These are phyloP conservation scores for Mimosa pudica DNA, from an alignment of 306 rosid species.

Conservation along the genomic window DNA sequence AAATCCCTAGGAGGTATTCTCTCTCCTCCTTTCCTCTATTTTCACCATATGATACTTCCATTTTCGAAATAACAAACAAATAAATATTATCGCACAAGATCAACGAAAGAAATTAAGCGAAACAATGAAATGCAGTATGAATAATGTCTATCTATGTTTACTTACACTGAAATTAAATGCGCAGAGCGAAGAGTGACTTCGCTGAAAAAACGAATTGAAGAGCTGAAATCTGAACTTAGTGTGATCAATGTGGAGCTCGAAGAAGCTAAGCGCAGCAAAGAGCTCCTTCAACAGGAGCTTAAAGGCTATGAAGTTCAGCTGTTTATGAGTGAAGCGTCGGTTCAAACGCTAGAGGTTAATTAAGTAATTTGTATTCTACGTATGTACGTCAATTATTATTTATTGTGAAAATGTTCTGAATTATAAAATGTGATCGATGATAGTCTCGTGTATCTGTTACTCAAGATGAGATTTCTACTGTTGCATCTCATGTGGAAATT, in stretches of 20 bases:
- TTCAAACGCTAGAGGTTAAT: conserved; percentile 67
- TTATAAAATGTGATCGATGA: conserved; percentile 19
- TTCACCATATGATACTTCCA: background rate
- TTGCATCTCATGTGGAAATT: conserved; percentile 64
- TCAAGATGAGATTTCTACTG: conserved; percentile 55
- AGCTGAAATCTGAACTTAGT: conserved; percentile 54
- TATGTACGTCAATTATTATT: conserved; percentile 21
- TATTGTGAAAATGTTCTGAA: conserved; percentile 17
- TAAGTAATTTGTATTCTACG: conserved; percentile 9
- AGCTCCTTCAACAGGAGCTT: conserved; percentile 71
- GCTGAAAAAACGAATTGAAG: conserved; percentile 67
- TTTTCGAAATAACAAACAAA: background rate
- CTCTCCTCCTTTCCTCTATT: background rate
- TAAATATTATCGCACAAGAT: too few relatives aligned
- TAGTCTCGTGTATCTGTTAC: conserved; percentile 72
- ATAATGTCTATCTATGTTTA: background rate
- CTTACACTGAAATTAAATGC: conserved; percentile 2
- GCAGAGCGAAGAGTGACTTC: conserved; percentile 72
- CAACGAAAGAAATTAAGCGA: background rate
- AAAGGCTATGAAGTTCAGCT: conserved; percentile 82
- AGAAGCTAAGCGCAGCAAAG: conserved; percentile 67
- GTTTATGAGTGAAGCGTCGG: conserved; percentile 54
- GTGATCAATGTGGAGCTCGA: conserved; percentile 42
- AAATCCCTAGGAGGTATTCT: conserved; percentile 77
- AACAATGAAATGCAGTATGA: background rate